Evolutionary conservation across 805 yeast species (phyloP).

Genomic region (Candida golubevii): DNA sequence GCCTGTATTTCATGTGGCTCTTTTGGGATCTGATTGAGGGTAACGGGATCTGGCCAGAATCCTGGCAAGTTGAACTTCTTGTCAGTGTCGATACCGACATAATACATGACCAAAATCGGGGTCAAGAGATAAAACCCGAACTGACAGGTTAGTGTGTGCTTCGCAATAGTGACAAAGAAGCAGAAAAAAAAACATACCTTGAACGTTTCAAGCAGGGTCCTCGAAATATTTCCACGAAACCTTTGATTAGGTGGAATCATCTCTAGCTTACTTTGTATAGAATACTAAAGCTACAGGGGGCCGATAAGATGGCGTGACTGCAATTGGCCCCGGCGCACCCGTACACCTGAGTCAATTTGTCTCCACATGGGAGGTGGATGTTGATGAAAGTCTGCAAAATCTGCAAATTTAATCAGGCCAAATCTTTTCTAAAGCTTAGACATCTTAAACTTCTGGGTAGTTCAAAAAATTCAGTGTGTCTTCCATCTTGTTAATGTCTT

Average conservation of each 20-base stretch:
- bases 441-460: no score
- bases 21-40: constrained; percentile 86
- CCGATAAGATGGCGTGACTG: no score
- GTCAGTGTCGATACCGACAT: constrained; percentile 87
- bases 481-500: no score
- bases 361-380: no score
- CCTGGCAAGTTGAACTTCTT: constrained; percentile 86
- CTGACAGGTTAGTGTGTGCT: constrained; percentile 25
- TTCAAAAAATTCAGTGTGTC: no score
- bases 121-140: constrained; percentile 81
- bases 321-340: no score
- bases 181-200: constrained; percentile 30
- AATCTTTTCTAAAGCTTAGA: no score
- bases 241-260: constrained; percentile 23
- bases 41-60: constrained; percentile 95
- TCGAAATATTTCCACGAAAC: constrained; percentile 33
- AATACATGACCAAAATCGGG: constrained; percentile 90
- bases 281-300: no score
- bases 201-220: constrained; percentile 42
- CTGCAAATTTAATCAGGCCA: no score
- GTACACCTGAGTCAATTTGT: no score
- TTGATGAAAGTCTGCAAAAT: no score
- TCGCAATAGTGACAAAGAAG: not conserved
- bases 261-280: not conserved
- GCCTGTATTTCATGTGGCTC: constrained; percentile 90